Evolutionary conservation across 352 stramenopile genomes (phyloP).

Genomic region (Pythium scleroteichum): DNA sequence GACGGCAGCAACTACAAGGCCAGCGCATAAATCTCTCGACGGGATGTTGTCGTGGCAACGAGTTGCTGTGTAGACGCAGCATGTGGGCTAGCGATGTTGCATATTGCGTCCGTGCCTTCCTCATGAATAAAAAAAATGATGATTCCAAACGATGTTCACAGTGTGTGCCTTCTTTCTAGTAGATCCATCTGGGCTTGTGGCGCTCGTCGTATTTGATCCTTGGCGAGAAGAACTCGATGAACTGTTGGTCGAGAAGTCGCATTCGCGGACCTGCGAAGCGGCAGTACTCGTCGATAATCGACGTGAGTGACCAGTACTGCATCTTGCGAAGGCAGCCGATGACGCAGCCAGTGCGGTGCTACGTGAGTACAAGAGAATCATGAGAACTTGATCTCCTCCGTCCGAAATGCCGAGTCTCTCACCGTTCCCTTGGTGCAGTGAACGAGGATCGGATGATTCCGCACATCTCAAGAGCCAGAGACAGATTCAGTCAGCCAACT

Average conservation of each 20-base stretch:
- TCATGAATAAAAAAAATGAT: slow-evolving; percentile 26
- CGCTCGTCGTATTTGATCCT: slow-evolving; percentile 79
- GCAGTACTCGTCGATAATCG: slow-evolving; percentile 89
- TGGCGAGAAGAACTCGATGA: slow-evolving; percentile 89
- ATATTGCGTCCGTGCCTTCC: slow-evolving; percentile 15
- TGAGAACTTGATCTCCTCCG: neutral
- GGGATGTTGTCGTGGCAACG: neutral
- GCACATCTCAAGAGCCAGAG: slow-evolving; percentile 46
- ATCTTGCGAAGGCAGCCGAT: slow-evolving; percentile 89
- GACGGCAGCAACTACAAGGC: slow-evolving; percentile 91
- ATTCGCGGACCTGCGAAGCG: slow-evolving; percentile 83
- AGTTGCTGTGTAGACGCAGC: neutral
- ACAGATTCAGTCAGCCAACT: neutral
- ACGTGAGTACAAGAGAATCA: neutral
- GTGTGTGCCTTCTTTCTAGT: slow-evolving; percentile 16
- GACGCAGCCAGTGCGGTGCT: slow-evolving; percentile 84
- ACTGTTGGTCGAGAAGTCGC: slow-evolving; percentile 86
- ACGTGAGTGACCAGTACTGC: slow-evolving; percentile 85
- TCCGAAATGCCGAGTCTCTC: slow-evolving; percentile 5
- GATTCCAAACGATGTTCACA: slow-evolving; percentile 6
- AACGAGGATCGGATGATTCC: slow-evolving; percentile 87
- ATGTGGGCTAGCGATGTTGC: neutral
- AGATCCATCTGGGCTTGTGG: slow-evolving; percentile 76
- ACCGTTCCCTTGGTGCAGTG: slow-evolving; percentile 90
- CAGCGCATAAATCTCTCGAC: slow-evolving; percentile 41